Conservation (phyloP, 2,329 filamentous ascomycete species). For the Biscogniauxia marginata region DNA sequence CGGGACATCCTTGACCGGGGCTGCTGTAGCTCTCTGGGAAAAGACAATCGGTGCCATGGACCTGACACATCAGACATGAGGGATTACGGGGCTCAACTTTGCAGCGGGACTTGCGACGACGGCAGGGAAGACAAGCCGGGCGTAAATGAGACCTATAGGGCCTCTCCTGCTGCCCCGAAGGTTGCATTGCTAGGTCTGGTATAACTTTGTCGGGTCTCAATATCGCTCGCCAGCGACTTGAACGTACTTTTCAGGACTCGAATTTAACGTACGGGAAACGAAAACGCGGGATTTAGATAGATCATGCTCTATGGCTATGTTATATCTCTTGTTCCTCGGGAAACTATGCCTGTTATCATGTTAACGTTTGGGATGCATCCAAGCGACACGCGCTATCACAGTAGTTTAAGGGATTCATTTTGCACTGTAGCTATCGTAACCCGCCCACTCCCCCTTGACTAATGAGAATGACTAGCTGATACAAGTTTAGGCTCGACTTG, state of each 20-base stretch:
- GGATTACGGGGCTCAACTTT: slow-evolving; percentile 53
- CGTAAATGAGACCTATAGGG: slow-evolving; percentile 62
- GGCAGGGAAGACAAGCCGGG: slow-evolving; percentile 59
- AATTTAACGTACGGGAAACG: too few species aligned
- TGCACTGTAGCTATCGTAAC: not conserved
- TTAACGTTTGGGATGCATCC: too few species aligned
- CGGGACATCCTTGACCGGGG: slow-evolving; percentile 16
- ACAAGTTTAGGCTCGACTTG: not conserved
- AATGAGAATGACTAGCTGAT: not conserved
- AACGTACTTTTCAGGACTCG: not conserved
- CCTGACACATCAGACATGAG: slow-evolving; percentile 56
- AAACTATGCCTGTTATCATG: not conserved
- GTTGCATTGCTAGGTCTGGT: slow-evolving; percentile 5
- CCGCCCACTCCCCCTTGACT: too few species aligned
- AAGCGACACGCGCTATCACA: not conserved
- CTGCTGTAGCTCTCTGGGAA: slow-evolving; percentile 43
- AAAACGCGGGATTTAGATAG: not conserved
- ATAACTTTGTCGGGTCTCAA: slow-evolving; percentile 2
- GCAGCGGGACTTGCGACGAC: slow-evolving; percentile 60
- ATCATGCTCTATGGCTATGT: not conserved
- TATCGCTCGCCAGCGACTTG: too few species aligned
- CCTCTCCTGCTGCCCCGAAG: slow-evolving; percentile 28
- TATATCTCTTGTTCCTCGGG: not conserved
- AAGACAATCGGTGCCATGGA: slow-evolving; percentile 56
- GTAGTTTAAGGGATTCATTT: not conserved